Percentiles rank a stretch among this genome's conserved stretches.
Evolutionary conservation across 192 early-diverging fungal species (phyloP).

Genomic region (Coemansia sp.): DNA sequence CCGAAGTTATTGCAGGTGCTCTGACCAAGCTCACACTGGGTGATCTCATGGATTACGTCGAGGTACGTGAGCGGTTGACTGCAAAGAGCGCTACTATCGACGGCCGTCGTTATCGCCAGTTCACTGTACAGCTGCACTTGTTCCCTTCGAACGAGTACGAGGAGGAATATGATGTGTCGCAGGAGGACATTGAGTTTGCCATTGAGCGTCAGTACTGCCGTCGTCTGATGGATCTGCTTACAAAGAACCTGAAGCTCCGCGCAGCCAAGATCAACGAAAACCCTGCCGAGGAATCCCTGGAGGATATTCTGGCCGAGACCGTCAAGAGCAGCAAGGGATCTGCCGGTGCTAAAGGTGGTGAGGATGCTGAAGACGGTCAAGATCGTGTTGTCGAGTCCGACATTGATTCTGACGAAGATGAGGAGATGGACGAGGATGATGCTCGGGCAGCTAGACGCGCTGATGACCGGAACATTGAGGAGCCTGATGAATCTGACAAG

Average conservation of each 20-base stretch:
- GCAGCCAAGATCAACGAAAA: too few species aligned
- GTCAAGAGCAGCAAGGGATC: constrained; percentile 11
- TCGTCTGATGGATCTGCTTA: constrained; percentile 70
- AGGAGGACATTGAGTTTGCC: constrained; percentile 64
- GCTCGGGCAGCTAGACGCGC: constrained; percentile 59
- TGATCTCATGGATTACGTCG: constrained; percentile 83
- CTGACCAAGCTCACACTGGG: constrained; percentile 72
- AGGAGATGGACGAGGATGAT: constrained; percentile 71
- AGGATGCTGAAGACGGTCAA: constrained; percentile 11
- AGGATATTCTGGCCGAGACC: constrained; percentile 46
- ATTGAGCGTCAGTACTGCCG: constrained; percentile 74
- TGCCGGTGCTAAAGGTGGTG: constrained; percentile 16
- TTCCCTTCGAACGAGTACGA: constrained; percentile 77
- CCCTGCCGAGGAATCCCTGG: too few species aligned
- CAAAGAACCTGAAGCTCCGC: constrained; percentile 74
- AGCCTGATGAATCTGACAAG: constrained; percentile 82
- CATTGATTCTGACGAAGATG: constrained; percentile 41
- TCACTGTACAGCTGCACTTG: constrained; percentile 78
- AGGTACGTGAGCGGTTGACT: constrained; percentile 72
- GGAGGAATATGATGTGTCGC: constrained; percentile 69
- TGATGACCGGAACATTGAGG: constrained; percentile 76
- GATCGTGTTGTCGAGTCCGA: constrained; percentile 43
- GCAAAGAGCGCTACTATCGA: constrained; percentile 36
- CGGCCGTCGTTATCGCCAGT: constrained; percentile 64
- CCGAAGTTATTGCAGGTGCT: constrained; percentile 63